phyloP scores from a whole-genome alignment of 106 monocot genomes.

The Dendrobium nobile region DNA sequence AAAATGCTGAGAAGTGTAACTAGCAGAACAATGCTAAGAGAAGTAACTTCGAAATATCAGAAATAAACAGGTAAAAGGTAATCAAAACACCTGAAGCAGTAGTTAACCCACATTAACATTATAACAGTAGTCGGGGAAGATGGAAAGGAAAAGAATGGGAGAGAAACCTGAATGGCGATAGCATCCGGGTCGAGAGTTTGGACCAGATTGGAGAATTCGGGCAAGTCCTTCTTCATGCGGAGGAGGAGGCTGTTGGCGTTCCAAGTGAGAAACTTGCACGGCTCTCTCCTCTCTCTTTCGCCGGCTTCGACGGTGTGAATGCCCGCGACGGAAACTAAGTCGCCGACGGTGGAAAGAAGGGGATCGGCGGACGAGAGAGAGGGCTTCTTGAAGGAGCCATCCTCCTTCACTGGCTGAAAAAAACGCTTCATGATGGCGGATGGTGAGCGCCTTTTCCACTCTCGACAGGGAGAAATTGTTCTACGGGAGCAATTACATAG shows the following conservation, averaged over 20 bases:
- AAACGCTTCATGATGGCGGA: constrained; percentile 73
- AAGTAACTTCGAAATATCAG: neutral
- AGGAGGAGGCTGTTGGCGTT: constrained; percentile 98
- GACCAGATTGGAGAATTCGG: constrained; percentile 66
- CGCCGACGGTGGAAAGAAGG: neutral
- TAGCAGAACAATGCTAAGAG: neutral
- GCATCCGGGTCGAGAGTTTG: constrained; percentile 65
- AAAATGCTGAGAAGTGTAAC: neutral
- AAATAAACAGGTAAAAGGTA: neutral
- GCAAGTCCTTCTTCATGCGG: constrained; percentile 80
- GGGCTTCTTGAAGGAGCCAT: constrained; percentile 57
- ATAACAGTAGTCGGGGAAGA: neutral
- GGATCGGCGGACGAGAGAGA: constrained; percentile 12
- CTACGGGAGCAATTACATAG: too few relatives aligned
- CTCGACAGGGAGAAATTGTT: too few relatives aligned
- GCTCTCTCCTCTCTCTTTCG: constrained; percentile 24
- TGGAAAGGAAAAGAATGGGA: neutral
- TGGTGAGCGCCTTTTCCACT: neutral
- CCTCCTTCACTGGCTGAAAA: constrained; percentile 86
- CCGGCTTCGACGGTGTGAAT: neutral
- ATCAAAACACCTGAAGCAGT: neutral
- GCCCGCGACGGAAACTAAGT: neutral
- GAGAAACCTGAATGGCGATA: constrained; percentile 77
- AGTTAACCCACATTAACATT: neutral
- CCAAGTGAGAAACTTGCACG: constrained; percentile 86